Conservation (phyloP, 345 rosid species). For the Citrus sinensis region DVS_A1.0 CM039161.1:3270001-3270500, state of each 20-base stretch:
- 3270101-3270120: conserved; percentile 17
- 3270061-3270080: neutral
- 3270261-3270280: neutral
- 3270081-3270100: neutral
- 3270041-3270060: conserved; percentile 11
- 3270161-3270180: neutral
- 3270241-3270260: neutral
- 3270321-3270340: neutral
- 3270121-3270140: conserved; percentile 6
- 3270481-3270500: too few relatives aligned
- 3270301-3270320: neutral
- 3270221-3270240: neutral
- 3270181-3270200: conserved; percentile 3
- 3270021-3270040: conserved; percentile 26
- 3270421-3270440: too few relatives aligned
- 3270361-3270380: neutral
- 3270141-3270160: neutral
- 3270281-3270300: neutral
- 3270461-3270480: too few relatives aligned
- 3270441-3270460: too few relatives aligned
- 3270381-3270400: neutral
- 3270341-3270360: neutral
- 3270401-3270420: too few relatives aligned
- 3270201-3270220: neutral
- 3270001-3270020: conserved; percentile 31